Conservation (phyloP, 2,329 filamentous ascomycete genomes). For the Thelonectria blattea region DNA sequence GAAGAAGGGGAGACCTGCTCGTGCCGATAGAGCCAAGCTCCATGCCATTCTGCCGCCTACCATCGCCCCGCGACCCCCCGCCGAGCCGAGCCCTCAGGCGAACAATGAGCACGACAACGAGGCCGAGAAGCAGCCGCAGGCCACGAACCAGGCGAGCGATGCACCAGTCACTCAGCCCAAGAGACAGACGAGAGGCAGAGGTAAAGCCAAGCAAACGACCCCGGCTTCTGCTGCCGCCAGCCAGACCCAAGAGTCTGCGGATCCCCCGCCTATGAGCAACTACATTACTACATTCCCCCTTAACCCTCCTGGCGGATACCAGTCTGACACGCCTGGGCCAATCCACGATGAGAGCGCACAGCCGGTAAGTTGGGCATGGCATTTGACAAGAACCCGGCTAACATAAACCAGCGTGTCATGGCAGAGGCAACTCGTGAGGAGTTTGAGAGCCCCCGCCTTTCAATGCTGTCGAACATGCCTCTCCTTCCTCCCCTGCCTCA, state of each 20-base stretch:
- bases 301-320: background rate
- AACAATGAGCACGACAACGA: background rate
- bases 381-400: background rate
- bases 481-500: constrained; percentile 5
- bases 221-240: background rate
- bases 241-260: constrained; percentile 1
- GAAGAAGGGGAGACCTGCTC: constrained; percentile 54
- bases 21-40: constrained; percentile 47
- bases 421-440: constrained; percentile 9
- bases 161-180: background rate
- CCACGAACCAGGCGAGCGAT: background rate
- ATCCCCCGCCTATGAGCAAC: background rate
- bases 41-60: constrained; percentile 43
- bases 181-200: background rate
- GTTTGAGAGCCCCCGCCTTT: background rate
- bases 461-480: background rate
- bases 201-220: background rate
- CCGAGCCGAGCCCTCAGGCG: constrained; percentile 2
- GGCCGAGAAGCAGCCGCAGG: background rate
- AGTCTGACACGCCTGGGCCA: background rate
- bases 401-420: constrained; percentile 15
- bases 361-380: constrained; percentile 3
- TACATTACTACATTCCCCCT: constrained; percentile 15
- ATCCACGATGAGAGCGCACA: constrained; percentile 2
- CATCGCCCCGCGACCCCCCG: constrained; percentile 41